These are phyloP conservation scores for Rhodotorula diobovata DNA, from an alignment of 768 basidiomycete genomes.

Conservation along the genomic window DNA sequence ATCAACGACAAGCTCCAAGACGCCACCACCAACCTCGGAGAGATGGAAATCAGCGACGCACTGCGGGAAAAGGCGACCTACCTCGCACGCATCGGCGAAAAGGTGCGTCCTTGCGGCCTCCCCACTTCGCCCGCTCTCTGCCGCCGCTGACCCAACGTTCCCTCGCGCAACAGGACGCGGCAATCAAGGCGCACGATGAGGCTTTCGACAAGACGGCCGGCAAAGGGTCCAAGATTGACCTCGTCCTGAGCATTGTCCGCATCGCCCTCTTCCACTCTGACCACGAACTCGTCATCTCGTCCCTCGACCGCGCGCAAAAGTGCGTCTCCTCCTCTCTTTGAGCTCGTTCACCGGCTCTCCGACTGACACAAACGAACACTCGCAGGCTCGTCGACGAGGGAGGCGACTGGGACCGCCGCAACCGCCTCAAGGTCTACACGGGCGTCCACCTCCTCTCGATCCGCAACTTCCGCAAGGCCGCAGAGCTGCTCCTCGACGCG, in stretches of 20 bases:
- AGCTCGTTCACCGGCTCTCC: neutral
- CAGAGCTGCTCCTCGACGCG: slow-evolving; percentile 81
- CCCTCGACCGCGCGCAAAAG: slow-evolving; percentile 77
- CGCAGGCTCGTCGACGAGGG: slow-evolving; percentile 82
- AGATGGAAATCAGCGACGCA: slow-evolving; percentile 85
- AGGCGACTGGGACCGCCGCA: slow-evolving; percentile 96
- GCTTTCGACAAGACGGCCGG: slow-evolving; percentile 90
- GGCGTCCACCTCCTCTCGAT: slow-evolving; percentile 78
- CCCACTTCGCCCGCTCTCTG: neutral
- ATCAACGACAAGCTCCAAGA: slow-evolving; percentile 75
- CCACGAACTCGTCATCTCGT: slow-evolving; percentile 62
- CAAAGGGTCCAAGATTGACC: slow-evolving; percentile 86
- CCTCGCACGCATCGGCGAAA: slow-evolving; percentile 83
- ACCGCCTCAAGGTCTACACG: slow-evolving; percentile 91
- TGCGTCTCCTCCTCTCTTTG: slow-evolving; percentile 49
- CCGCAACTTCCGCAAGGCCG: slow-evolving; percentile 83
- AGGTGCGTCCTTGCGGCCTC: slow-evolving; percentile 50
- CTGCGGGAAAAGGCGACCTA: slow-evolving; percentile 79
- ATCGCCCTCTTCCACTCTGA: slow-evolving; percentile 88
- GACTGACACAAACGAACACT: neutral
- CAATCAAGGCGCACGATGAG: slow-evolving; percentile 71
- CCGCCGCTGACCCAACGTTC: neutral
- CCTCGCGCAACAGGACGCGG: slow-evolving; percentile 59
- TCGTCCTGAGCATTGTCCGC: slow-evolving; percentile 78
- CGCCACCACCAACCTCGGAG: slow-evolving; percentile 84